These are phyloP conservation scores for Cryomyces minteri DNA, from an alignment of 495 filamentous ascomycete species.

Conservation along the genomic window DNA sequence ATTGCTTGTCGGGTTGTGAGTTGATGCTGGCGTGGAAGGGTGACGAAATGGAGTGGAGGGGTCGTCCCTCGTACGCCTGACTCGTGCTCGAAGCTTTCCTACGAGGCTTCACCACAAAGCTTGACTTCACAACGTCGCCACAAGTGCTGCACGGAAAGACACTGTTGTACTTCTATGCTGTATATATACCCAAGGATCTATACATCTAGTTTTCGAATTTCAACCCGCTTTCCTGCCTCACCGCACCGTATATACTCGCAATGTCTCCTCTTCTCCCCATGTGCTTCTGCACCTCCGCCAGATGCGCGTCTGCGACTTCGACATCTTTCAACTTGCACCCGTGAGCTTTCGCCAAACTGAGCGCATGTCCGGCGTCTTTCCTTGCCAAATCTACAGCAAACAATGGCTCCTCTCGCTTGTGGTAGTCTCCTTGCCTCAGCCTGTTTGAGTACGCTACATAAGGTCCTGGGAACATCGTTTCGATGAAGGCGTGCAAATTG, in stretches of 20 bases:
- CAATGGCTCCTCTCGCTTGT: constrained; percentile 49
- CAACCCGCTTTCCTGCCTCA: constrained; percentile 49
- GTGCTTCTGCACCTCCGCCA: constrained; percentile 51
- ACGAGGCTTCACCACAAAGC: too few relatives aligned
- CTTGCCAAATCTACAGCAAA: constrained; percentile 75
- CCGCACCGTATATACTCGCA: constrained; percentile 66
- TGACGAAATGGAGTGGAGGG: too few relatives aligned
- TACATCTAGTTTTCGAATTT: constrained; percentile 36
- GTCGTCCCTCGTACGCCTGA: too few relatives aligned
- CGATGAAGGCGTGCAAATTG: constrained; percentile 48
- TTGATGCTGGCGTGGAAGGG: too few relatives aligned
- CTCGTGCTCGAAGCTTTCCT: too few relatives aligned
- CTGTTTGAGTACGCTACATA: constrained; percentile 54
- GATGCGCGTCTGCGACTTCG: constrained; percentile 48
- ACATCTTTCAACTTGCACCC: constrained; percentile 46
- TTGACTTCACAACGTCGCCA: too few relatives aligned
- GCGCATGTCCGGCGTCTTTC: constrained; percentile 71
- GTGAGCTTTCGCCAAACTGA: constrained; percentile 38
- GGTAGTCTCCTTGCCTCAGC: constrained; percentile 61
- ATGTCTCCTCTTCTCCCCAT: constrained; percentile 63
- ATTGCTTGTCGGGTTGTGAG: too few relatives aligned
- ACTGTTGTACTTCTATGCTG: too few relatives aligned
- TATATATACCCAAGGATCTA: too few relatives aligned
- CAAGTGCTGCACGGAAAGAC: too few relatives aligned
- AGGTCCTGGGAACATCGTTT: constrained; percentile 42